phyloP scores from a whole-genome alignment of 1,284 basidiomycete genomes.

The Tilletia horrida region DNA sequence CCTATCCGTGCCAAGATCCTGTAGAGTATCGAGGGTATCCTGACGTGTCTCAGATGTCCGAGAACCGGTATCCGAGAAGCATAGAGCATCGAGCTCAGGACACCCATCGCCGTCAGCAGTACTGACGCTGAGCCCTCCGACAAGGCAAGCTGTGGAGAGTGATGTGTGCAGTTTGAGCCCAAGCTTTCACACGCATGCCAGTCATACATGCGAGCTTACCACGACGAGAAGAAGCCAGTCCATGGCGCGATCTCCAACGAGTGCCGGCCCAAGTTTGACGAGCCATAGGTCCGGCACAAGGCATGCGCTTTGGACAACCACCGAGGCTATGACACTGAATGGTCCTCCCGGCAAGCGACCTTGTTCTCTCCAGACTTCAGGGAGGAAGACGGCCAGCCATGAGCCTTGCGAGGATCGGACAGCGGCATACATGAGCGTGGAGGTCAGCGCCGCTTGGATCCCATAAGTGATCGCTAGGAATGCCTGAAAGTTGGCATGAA shows the following conservation, averaged over 20 bases:
- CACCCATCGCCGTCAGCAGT: not conserved
- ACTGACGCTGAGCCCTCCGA: not conserved
- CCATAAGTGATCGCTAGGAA: not conserved
- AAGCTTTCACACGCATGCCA: not conserved
- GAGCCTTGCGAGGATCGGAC: not conserved
- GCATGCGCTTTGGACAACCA: not conserved
- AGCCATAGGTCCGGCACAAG: constrained; percentile 9
- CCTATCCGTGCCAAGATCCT: not conserved
- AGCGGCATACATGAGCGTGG: not conserved
- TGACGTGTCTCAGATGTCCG: not conserved
- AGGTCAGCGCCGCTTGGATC: constrained; percentile 6
- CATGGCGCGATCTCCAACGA: not conserved
- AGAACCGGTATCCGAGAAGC: constrained; percentile 4
- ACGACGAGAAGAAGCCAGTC: constrained; percentile 5
- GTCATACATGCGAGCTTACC: constrained; percentile 1
- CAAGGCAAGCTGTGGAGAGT: not conserved
- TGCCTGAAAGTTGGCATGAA: not conserved
- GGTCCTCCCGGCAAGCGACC: constrained; percentile 9
- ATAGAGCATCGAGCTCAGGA: not conserved
- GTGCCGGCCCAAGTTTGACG: not conserved
- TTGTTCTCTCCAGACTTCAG: not conserved
- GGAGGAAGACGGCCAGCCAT: not conserved
- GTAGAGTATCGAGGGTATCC: not conserved
- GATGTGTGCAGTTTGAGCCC: not conserved
- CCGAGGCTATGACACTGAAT: not conserved